Conservation (phyloP, 202 grass and related monocot genomes). For the Carex sylvatica region DNA sequence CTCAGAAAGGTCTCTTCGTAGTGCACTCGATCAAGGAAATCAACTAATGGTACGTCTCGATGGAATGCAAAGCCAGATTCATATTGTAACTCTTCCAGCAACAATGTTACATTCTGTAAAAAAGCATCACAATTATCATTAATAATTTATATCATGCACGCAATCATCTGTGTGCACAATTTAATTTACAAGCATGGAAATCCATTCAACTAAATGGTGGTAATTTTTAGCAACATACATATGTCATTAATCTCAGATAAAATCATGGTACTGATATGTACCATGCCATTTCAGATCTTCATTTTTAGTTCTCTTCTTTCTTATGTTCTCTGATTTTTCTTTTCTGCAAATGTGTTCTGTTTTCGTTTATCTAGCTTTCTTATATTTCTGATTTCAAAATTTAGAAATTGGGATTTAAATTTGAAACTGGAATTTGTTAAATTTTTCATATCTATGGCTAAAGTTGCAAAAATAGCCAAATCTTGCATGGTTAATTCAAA, state of each 20-base stretch:
- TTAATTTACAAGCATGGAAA: neutral
- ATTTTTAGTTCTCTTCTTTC: neutral
- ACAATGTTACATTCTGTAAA: constrained; percentile 25
- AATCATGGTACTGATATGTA: neutral
- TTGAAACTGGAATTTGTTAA: neutral
- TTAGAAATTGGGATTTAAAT: neutral
- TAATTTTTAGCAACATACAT: neutral
- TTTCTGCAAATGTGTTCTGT: too few species aligned
- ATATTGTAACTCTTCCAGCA: constrained; percentile 21
- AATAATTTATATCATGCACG: neutral
- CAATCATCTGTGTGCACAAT: neutral
- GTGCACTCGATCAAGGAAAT: constrained; percentile 39
- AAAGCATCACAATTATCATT: neutral
- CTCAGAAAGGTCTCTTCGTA: constrained; percentile 26
- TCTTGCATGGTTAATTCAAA: neutral
- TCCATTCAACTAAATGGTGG: neutral
- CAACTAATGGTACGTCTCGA: constrained; percentile 21
- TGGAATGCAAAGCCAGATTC: constrained; percentile 24
- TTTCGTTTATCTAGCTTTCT: too few species aligned
- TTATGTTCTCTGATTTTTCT: neutral
- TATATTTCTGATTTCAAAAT: neutral
- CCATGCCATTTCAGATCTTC: neutral
- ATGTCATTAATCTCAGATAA: neutral
- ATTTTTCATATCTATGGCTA: neutral
- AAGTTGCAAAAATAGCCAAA: neutral